A percentile compares a stretch with the other conserved stretches of the same genome.
Conservation (phyloP, 2,329 filamentous ascomycete genomes). For the Ciborinia camelliae region DNA sequence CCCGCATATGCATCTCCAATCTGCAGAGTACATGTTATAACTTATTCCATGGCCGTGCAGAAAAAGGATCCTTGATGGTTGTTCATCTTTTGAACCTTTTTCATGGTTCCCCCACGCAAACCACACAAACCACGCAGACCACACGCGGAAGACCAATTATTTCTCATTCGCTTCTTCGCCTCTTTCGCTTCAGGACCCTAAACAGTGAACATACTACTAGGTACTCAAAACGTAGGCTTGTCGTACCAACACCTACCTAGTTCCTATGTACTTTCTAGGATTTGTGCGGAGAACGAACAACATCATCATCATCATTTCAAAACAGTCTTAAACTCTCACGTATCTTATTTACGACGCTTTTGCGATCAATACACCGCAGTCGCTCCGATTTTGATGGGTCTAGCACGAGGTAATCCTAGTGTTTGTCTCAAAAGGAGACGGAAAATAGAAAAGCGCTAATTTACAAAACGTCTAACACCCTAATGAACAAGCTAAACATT, state of each 20-base stretch:
- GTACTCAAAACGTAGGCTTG: conserved; percentile 1
- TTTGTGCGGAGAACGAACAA: conserved; percentile 8
- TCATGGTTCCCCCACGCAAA: not conserved
- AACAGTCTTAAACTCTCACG: not conserved
- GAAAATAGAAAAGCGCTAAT: conserved; percentile 3
- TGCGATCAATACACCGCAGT: conserved; percentile 13
- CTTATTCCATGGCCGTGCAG: conserved; percentile 8
- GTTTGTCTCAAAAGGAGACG: not conserved
- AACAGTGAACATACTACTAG: no score
- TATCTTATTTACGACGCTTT: not conserved
- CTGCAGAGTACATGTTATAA: not conserved
- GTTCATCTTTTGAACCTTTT: not conserved
- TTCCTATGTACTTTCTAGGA: no score
- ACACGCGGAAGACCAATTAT: no score
- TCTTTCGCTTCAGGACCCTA: no score
- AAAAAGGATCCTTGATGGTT: conserved; percentile 5
- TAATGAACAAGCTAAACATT: no score
- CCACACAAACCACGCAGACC: not conserved
- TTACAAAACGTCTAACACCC: no score
- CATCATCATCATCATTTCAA: conserved; percentile 2
- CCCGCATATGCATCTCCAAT: conserved; percentile 7
- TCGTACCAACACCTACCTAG: not conserved
- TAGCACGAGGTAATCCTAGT: conserved; percentile 8
- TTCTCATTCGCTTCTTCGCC: not conserved
- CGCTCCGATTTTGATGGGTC: conserved; percentile 13